A percentile compares a stretch with the other conserved stretches of the same genome.
phyloP scores from a whole-genome alignment of 139 green algal genomes.

The Eudorina sp. region DNA sequence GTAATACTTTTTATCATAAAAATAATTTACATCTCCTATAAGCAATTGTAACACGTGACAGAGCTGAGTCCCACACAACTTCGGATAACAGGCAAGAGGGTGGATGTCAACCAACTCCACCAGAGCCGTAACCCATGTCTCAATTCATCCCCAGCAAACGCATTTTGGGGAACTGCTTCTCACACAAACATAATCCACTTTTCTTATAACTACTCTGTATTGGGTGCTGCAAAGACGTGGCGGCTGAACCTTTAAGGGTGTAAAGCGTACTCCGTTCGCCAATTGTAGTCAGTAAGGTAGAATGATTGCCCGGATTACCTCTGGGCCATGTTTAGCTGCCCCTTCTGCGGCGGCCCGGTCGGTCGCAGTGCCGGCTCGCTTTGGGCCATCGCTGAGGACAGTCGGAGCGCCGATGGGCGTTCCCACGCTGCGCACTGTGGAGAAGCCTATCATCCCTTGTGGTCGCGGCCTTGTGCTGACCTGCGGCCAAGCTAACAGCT shows the following conservation, averaged over 20 bases:
- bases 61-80: too few species aligned
- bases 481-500: conserved; percentile 37
- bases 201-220: not conserved
- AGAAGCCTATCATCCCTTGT: too few species aligned
- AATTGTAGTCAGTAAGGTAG: not conserved
- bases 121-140: too few species aligned
- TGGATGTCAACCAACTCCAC: too few species aligned
- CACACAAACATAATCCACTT: too few species aligned
- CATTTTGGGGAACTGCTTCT: too few species aligned
- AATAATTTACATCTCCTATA: too few species aligned
- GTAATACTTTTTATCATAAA: too few species aligned
- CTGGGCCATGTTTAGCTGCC: not conserved
- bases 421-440: not conserved
- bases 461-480: not conserved
- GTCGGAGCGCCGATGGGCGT: not conserved
- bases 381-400: not conserved
- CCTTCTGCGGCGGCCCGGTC: not conserved
- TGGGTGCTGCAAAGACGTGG: not conserved
- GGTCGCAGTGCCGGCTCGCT: not conserved
- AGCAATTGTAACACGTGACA: too few species aligned
- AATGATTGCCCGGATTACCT: not conserved
- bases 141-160: too few species aligned
- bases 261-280: not conserved
- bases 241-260: not conserved
- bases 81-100: too few species aligned